Conservation (phyloP, 306 rosid genomes). For the Rosa multiflora region DNA sequence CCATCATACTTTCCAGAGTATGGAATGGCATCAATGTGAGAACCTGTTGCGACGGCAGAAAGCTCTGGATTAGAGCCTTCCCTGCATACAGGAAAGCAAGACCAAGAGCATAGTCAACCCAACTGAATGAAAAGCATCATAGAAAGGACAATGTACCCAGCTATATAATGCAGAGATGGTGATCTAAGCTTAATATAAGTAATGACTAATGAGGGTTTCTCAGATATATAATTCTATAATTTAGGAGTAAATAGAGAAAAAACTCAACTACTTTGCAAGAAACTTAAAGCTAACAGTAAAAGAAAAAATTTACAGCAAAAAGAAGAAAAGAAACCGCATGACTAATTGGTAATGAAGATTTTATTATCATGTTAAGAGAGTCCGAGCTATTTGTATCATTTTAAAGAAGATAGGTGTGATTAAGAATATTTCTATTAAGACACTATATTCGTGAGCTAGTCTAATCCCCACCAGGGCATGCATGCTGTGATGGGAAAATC, state of each 20-base stretch:
- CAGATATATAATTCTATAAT: neutral
- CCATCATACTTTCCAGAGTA: constrained; percentile 98
- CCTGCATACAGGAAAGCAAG: constrained; percentile 46
- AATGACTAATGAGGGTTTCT: neutral
- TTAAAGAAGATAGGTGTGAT: neutral
- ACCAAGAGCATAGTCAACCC: constrained; percentile 5
- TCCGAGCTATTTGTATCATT: neutral
- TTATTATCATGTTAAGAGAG: neutral
- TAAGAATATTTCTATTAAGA: neutral
- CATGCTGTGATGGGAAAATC: neutral
- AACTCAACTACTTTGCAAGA: neutral
- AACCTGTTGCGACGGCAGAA: constrained; percentile 89
- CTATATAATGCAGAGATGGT: neutral
- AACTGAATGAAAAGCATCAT: constrained; percentile 4
- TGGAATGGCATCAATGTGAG: constrained; percentile 96
- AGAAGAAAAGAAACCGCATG: neutral
- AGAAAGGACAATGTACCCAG: constrained; percentile 1
- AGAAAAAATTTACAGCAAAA: neutral
- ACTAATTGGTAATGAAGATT: neutral
- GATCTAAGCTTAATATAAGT: neutral
- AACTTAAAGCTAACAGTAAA: neutral
- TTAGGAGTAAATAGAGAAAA: neutral
- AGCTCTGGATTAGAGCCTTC: constrained; percentile 70
- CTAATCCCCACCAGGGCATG: neutral
- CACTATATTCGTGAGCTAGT: neutral